Base-by-base conservation (phyloP, 768 basidiomycete genomes). In the Termitomyces titanicus region DNA sequence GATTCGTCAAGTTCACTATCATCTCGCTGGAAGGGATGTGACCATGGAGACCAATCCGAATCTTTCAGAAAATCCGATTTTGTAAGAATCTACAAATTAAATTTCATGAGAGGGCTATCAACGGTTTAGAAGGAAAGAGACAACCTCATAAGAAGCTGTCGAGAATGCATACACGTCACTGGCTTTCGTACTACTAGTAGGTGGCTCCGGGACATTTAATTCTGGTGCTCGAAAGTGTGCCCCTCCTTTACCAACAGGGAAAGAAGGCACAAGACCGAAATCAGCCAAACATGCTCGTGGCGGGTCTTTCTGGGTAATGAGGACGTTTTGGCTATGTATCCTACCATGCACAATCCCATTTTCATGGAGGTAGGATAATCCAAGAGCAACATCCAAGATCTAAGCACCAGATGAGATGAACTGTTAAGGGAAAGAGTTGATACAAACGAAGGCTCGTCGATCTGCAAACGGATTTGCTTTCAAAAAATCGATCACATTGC, bases 151-250 rank as follows among this genome's bases (percentile, higher is more conserved):
- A 3, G 46, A 46, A 17, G 55, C 24, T 10, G 35, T 58, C 11
- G 53, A 51, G 42, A 58, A 61, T 8, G 60, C 57, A 11, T 55
- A 61, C 20, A 58, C 42, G 34, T 61, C 60, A 34, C 50, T 53
- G 15, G 46, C 47, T 17, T 40, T 40, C 49, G 35, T 22, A 53
- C 27, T 45, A 37, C 22, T 35, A 44, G 47, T 37, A 40, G 13
- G 20, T 8, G 20, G 9, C 3, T 13, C 11, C 0, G 29, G 3
- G 9, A 17, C 38, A 11, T 38, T 2, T 9, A 47, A 18, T 34
- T 54, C 53, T 22, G 53, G 53, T 24, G 53, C 53, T 10, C 47
- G 29, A 42, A 48, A 34, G 20, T 47, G 33, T 17, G 9, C 24
- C 10, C 18, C 29, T 31, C 47, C 18, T 29, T 43, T 35, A 58